Base-by-base conservation (phyloP, 345 rosid species). In the Eucalyptus melliodora region DNA sequence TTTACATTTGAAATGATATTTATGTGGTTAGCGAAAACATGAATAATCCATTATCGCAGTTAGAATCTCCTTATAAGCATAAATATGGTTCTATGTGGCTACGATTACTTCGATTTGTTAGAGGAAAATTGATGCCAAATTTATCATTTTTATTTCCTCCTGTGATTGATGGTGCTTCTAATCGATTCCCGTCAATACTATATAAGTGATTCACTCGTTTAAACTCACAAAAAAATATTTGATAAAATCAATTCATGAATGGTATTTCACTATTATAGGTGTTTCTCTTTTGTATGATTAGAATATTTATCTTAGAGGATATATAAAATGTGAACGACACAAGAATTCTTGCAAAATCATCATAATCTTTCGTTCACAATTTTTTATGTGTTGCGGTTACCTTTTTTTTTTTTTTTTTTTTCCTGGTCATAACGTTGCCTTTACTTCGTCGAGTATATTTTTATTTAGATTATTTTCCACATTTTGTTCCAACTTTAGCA, bases 161-260 rank as follows among this genome's bases (percentile, higher is more conserved):
- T 2, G 2, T 27, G 31, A 60, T 60, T 27, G 31, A 60, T 27
- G 31, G 1, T 27, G 31, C 31, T 60, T 60, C 4, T 12, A 27
- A 27, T 2, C 4, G 0, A 60, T 27, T 27, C 16, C 16, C 1
- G 0, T 60, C 1, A 1, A 10, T 12, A 13, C 16, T 60, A 60
- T 60, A 27, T 13, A 27, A 60, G 31, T 12, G 2, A 60, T 60
- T 6, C 16, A 60, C 69, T 60, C 9, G 0, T 60, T 60, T 60
- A 3, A 60, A 27, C 1, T 60, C 8, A 7, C 13, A 60, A 27
- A 13, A 12, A 60, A 60, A 60, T 60, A 6, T 27, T 60, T 27
- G 31, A 60, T 60, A 27, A 62, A 60, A 27, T 6, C 8, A 3
- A 60, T 60, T 60, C 8, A 27, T 16, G 1, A 6, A 27, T 60